Evolutionary conservation across 345 rosid genomes (phyloP).

Genomic region (Trapa bicornis): DNA sequence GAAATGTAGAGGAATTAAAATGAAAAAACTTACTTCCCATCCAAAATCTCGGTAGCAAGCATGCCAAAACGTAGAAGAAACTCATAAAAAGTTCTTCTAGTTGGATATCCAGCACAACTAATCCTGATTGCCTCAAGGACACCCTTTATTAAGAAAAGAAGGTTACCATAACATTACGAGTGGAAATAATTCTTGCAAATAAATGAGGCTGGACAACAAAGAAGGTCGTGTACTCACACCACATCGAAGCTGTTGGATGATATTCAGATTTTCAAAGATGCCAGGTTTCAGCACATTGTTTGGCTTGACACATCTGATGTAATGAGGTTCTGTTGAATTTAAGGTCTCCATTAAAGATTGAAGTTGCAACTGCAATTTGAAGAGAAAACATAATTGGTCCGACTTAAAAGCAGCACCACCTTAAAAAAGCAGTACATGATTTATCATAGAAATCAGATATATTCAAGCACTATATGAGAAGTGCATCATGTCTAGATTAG

Average conservation of each 20-base stretch:
- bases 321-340: constrained; percentile 93
- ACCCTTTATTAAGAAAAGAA: constrained; percentile 39
- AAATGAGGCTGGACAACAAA: not conserved
- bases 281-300: constrained; percentile 93
- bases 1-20: not conserved
- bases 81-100: constrained; percentile 88
- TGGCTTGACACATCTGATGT: constrained; percentile 99
- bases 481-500: not conserved
- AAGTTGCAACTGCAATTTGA: constrained; percentile 72
- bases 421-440: not conserved
- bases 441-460: not conserved
- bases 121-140: constrained; percentile 98
- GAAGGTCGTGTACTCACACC: constrained; percentile 61
- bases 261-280: constrained; percentile 82
- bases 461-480: not conserved
- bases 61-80: constrained; percentile 94
- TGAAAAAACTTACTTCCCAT: constrained; percentile 56
- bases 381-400: constrained; percentile 1
- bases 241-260: constrained; percentile 94
- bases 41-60: constrained; percentile 92
- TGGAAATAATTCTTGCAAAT: not conserved
- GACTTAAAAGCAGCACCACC: not conserved
- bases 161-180: not conserved
- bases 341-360: constrained; percentile 97
- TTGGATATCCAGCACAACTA: constrained; percentile 99